Base-by-base conservation (phyloP, 257 asterid genomes). In the Scutellaria galericulata region DNA sequence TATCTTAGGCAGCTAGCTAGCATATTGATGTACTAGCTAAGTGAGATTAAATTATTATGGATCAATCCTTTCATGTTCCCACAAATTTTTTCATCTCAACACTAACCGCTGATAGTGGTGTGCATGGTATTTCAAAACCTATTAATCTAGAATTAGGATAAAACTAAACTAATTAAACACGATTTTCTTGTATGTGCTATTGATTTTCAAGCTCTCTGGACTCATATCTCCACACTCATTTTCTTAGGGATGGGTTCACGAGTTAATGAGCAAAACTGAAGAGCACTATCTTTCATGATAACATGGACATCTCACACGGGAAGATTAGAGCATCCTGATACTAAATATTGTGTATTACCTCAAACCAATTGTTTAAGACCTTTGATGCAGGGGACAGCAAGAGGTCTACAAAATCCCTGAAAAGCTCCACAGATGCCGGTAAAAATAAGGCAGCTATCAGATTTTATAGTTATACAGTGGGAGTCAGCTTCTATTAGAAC, bases 341-440 rank as follows among this genome's bases (percentile, higher is more conserved):
- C 42, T n/a, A 42, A 45, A 6, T 7, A 62, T 18, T 9, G 1
- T 20, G 53, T 18, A 71, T 71, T 82, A 94, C 98, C 98, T 94
- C 97, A 77, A 94, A 94, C 99, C 97, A 94, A 68, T 87, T 91
- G 80, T 94, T 84, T 75, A 94, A 80, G 79, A 94, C 90, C 88
- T 89, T 91, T 9, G 99, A 91, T 64, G 97, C 96, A 63, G 97
- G 99, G 60, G 97, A 81, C 71, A 94, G 78, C 78, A 94, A 72
- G 61, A 94, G 95, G 75, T 94, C 97, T 90, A 88, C 69, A 83
- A 91, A 91, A 59, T 94, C 93, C 90, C 98, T 94, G 88, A 79
- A 83, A 85, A 54, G 24, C 70, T 51, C 68, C 79, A 73, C 35
- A 18, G 14, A 68, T 15, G 60, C 42, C 72, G 64, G 77, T 46